Percentiles rank a stretch among this genome's conserved stretches.
Evolutionary conservation across 2,329 filamentous ascomycete species (phyloP).

Genomic region (Ophiostoma montium): DNA sequence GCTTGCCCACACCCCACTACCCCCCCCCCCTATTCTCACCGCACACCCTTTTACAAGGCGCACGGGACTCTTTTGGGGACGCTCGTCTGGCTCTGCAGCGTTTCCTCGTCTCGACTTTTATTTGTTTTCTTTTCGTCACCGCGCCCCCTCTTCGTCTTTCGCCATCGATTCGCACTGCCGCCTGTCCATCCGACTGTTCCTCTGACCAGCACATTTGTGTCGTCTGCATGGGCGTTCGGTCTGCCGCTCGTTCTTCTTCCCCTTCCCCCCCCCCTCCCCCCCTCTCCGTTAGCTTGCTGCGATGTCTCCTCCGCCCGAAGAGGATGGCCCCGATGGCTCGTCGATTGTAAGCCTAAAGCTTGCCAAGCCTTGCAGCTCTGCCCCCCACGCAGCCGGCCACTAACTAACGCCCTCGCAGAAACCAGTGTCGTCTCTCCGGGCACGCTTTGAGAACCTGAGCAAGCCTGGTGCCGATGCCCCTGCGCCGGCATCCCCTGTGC

Average conservation of each 20-base stretch:
- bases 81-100: not conserved
- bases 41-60: not conserved
- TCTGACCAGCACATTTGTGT: not conserved
- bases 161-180: too few species aligned
- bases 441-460: conserved; percentile 68
- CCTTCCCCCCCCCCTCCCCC: not conserved
- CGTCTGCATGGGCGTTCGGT: not conserved
- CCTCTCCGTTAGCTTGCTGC: conserved; percentile 15
- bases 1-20: not conserved
- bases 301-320: conserved; percentile 31
- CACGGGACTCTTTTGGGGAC: not conserved
- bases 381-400: not conserved
- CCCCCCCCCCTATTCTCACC: not conserved
- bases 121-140: not conserved
- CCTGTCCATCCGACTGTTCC: not conserved
- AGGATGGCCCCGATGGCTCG: conserved; percentile 57
- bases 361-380: not conserved
- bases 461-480: conserved; percentile 26
- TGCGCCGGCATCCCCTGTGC: not conserved
- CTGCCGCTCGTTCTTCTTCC: not conserved
- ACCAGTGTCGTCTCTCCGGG: conserved; percentile 68
- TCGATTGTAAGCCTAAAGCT: conserved; percentile 52
- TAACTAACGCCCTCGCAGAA: conserved; percentile 32
- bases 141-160: not conserved
- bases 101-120: not conserved